Percentiles rank a stretch among this genome's conserved stretches.
Conservation (phyloP, 371 early-diverging fungal species). For the Mucor plumbeus region DNA sequence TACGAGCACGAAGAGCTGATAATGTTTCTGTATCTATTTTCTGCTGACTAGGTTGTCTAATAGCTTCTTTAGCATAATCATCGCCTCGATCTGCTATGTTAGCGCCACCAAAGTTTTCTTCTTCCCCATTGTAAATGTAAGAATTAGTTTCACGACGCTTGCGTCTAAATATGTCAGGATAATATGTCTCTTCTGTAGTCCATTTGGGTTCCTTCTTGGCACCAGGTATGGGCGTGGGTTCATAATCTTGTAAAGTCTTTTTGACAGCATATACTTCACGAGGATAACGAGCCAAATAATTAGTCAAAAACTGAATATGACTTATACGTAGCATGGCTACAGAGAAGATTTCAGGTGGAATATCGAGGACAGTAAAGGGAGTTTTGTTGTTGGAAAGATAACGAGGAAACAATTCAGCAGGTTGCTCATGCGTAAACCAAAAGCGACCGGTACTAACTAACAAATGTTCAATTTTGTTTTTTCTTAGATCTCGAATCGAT, state of each 20-base stretch:
- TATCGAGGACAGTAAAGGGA: conserved; percentile 43
- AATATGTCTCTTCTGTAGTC: conserved; percentile 27
- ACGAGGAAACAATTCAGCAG: conserved; percentile 61
- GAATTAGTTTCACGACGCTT: conserved; percentile 12
- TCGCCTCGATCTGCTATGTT: background rate
- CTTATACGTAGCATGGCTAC: conserved; percentile 63
- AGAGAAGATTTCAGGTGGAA: conserved; percentile 60
- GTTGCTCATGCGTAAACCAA: conserved; percentile 65
- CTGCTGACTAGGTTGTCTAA: conserved; percentile 27
- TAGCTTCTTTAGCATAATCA: background rate
- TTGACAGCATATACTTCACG: conserved; percentile 63
- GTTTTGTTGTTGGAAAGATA: conserved; percentile 31
- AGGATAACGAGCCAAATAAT: conserved; percentile 62
- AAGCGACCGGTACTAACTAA: conserved; percentile 62
- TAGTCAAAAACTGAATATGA: conserved; percentile 69
- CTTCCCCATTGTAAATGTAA: conserved; percentile 2
- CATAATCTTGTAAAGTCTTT: conserved; percentile 54
- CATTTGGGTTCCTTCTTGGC: background rate
- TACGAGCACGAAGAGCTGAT: conserved; percentile 60
- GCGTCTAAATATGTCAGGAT: conserved; percentile 35
- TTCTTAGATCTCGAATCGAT: conserved; percentile 63
- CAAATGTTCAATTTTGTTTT: conserved; percentile 67
- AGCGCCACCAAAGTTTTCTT: background rate
- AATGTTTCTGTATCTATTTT: conserved; percentile 37
- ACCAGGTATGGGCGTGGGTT: conserved; percentile 37